Base-by-base conservation (phyloP, 2,329 filamentous ascomycete genomes). In the Fusarium compactum region DNA sequence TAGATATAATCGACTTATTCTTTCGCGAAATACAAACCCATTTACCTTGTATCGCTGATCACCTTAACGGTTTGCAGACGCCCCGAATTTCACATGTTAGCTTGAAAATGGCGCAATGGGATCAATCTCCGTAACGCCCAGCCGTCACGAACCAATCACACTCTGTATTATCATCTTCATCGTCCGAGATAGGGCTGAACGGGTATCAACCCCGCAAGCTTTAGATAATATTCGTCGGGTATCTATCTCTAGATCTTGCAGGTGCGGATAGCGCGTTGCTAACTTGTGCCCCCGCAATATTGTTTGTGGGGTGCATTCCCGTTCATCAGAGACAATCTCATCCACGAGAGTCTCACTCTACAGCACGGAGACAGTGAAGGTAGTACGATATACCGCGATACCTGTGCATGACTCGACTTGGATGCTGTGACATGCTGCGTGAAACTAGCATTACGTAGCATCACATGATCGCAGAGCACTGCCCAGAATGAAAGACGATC, bases 91-190 rank as follows among this genome's bases (percentile, higher is more conserved):
- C 20, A 32, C n/a, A 24, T 50, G 20, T 51, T 51, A 30, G 20
- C 29, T 22, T 3, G 16, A 12, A 52, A 29, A 34, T 40, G 20
- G 25, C 30, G 10, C 25, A 53, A 62, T 8, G 30, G 10, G 59
- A 27, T n/a, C 34, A 29, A 29, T 14, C 20, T 46, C 47, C 29
- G 34, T 22, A 50, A 53, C 44, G 41, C 54, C 47, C 12, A 53
- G 43, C 46, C 30, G 12, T 41, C 27, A 7, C 16, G 30, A 66
- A 29, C 63, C 63, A 66, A 66, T 66, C 63, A 45, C n/a, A 18
- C 8, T 2, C 7, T 22, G 4, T 48, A 0, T 1, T 5, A 3
- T 41, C 22, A 2, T 27, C 4, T 20, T 29, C n/a, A 16, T 27
- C 10, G 47, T 30, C 29, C 25, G 22, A 4, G 22, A 29, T 30